These are phyloP conservation scores for Ceratobasidium papillatum DNA, from an alignment of 1,284 basidiomycete genomes.

Conservation along the genomic window DNA sequence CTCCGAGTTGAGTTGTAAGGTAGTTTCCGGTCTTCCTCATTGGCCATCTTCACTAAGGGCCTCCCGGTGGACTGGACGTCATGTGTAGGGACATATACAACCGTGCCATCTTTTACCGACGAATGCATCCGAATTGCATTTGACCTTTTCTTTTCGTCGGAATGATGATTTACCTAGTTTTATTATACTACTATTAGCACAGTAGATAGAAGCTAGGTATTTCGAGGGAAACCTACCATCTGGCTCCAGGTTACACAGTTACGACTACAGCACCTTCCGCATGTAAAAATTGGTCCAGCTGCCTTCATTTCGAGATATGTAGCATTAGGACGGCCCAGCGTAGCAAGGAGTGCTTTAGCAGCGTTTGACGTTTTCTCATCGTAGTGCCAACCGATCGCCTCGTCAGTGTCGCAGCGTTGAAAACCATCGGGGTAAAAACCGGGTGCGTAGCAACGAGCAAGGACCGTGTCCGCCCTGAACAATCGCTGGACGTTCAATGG, in stretches of 20 bases:
- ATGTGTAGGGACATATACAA: not conserved
- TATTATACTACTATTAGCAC: not conserved
- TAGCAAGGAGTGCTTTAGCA: not conserved
- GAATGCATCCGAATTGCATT: not conserved
- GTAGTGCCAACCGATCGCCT: not conserved
- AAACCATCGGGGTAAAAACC: conserved; percentile 20
- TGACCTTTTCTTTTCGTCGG: not conserved
- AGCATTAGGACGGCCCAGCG: conserved; percentile 1
- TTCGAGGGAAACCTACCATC: not conserved
- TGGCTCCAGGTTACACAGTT: not conserved
- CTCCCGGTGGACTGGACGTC: not conserved
- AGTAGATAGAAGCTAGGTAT: not conserved
- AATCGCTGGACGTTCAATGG: not conserved
- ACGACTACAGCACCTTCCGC: not conserved
- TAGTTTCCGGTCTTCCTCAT: not conserved
- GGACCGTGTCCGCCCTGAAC: conserved; percentile 6
- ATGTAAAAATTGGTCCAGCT: not conserved
- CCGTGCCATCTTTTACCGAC: not conserved
- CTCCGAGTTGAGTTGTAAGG: too few species aligned
- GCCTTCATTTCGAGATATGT: not conserved
- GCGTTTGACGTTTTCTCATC: not conserved
- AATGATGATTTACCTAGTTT: conserved; percentile 2
- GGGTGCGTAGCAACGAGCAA: not conserved
- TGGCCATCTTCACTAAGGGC: conserved; percentile 1
- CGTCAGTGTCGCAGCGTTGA: too few species aligned